Base-by-base conservation (phyloP, 306 rosid species). In the Vigna angularis region DNA sequence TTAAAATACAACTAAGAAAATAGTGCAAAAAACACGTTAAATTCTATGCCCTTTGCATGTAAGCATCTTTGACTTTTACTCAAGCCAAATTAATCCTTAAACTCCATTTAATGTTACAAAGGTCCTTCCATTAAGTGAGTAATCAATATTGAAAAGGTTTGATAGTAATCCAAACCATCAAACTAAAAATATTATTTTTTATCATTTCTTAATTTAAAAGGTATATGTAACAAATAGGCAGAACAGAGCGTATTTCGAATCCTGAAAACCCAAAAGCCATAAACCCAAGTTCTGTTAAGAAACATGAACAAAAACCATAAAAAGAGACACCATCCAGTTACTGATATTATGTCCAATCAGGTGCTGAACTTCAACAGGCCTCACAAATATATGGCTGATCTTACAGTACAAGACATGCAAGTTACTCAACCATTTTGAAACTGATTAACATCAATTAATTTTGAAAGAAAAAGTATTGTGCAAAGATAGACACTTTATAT, bases 1-100 rank as follows among this genome's bases (percentile, higher is more conserved):
- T 56, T 34, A 77, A 73, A 34, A 42, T 36, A 79, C 56, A 68
- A 67, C 47, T 2, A 36, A 8, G 69, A 63, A 7, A 34, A 63
- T 13, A 16, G 49, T 3, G 8, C 9, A 64, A 13, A 59, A 59
- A 14, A 2, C 47, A 28, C 44, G 13, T 15, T 36, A 64, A 32
- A 63, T 8, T 62, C 3, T 38, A 30, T 38, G 16, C 8, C 47
- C 38, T 64, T 36, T 38, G 50, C 50, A 24, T 16, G 8, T 36
- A 63, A 6, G 26, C 26, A 63, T n/a, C 66, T 61, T 16, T 10
- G n/a, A 30, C 68, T 32, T 62, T 62, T 62, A 15, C 45, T 62
- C 15, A 6, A 8, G 5, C 24, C 40, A 2, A 34, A 11, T 57
- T 9, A 22, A 57, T 22, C 38, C 64, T 57, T 57, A 26, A 57